phyloP scores from a whole-genome alignment of 192 early-diverging fungal genomes.

The Coemansia sp. region DNA sequence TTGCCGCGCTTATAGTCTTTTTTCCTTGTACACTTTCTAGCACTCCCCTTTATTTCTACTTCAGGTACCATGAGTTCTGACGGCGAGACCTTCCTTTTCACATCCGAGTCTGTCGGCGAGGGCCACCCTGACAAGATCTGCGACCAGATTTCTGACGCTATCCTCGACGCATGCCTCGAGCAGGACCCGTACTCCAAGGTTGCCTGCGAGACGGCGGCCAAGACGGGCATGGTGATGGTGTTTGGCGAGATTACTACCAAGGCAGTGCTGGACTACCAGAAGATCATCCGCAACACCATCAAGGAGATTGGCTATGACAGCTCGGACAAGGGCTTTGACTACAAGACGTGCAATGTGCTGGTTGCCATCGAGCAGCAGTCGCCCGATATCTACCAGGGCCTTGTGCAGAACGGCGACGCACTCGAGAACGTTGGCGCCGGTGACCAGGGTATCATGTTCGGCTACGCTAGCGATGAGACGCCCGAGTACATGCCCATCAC shows the following conservation, averaged over 20 bases:
- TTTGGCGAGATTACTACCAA: conserved; percentile 99
- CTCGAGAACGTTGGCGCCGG: conserved; percentile 98
- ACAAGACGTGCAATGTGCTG: conserved; percentile 99
- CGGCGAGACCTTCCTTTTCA: conserved; percentile 95
- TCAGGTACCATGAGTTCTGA: conserved; percentile 30
- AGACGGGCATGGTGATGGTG: conserved; percentile 99
- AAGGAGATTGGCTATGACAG: conserved; percentile 99
- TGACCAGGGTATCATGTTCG: conserved; percentile 96
- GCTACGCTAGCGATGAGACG: conserved; percentile 98
- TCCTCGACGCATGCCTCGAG: conserved; percentile 92
- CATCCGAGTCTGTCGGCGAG: conserved; percentile 99
- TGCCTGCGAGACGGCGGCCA: conserved; percentile 99
- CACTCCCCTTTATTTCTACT: not conserved
- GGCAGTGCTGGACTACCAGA: conserved; percentile 97
- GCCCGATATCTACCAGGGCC: conserved; percentile 97
- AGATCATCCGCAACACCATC: conserved; percentile 98
- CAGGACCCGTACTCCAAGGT: conserved; percentile 98
- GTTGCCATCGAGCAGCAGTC: conserved; percentile 99
- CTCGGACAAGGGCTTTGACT: conserved; percentile 99
- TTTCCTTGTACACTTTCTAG: not conserved
- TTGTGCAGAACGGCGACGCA: conserved; percentile 87
- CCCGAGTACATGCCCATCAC: conserved; percentile 99
- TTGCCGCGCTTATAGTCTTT: not conserved
- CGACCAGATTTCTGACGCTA: conserved; percentile 99
- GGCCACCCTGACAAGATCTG: conserved; percentile 99